phyloP scores from a whole-genome alignment of 1,139 yeast genomes.

The Geotrichum phurueaensis region DNA sequence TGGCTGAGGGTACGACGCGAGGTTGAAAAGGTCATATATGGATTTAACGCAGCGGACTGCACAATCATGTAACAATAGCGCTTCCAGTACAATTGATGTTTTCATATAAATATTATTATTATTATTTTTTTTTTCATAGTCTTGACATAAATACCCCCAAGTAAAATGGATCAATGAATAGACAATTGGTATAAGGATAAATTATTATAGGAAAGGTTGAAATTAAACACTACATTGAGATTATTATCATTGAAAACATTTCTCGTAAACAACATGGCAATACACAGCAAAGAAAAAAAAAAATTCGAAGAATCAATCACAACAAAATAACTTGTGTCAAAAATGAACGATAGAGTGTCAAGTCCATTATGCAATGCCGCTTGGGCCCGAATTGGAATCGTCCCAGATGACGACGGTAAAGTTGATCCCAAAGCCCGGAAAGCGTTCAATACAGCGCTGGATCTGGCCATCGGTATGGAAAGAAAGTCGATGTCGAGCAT shows the following conservation, averaged over 20 bases:
- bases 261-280: background rate
- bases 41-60: conserved; percentile 54
- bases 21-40: conserved; percentile 94
- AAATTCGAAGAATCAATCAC: background rate
- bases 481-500: conserved; percentile 2
- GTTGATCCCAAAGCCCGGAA: conserved; percentile 5
- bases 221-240: background rate
- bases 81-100: background rate
- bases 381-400: conserved; percentile 6
- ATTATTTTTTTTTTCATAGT: background rate
- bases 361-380: background rate
- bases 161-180: background rate
- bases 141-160: background rate
- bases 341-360: background rate
- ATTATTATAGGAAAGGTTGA: background rate
- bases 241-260: background rate
- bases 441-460: conserved; percentile 6
- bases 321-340: background rate
- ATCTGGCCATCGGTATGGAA: conserved; percentile 12
- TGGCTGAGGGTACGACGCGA: conserved; percentile 72
- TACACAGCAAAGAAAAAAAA: background rate
- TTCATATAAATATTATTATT: background rate
- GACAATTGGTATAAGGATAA: too few relatives aligned
- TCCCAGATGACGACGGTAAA: conserved; percentile 12
- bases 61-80: conserved; percentile 47